Conservation (phyloP, 257 asterid genomes). For the Ajuga chamaepitys region DNA sequence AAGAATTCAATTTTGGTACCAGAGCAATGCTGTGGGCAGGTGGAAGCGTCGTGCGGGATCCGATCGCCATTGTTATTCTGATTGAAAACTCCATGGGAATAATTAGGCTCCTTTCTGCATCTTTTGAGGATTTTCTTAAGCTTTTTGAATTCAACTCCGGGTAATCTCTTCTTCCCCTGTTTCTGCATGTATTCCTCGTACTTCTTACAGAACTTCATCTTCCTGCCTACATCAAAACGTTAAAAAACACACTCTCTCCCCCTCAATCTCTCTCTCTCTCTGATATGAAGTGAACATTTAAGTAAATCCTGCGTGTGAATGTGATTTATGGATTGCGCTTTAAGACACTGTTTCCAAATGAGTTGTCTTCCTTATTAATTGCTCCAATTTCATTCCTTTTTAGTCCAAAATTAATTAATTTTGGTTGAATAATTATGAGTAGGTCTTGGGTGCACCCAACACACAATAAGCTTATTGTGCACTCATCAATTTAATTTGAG, state of each 20-base stretch:
- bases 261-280: background rate
- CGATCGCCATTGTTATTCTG: background rate
- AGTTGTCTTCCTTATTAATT: too few relatives aligned
- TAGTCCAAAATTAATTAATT: too few relatives aligned
- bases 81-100: background rate
- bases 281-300: background rate
- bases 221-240: background rate
- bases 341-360: too few relatives aligned
- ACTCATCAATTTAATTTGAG: too few relatives aligned
- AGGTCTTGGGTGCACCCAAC: too few relatives aligned
- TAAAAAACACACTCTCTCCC: too few relatives aligned
- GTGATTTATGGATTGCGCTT: too few relatives aligned
- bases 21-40: slow-evolving; percentile 65
- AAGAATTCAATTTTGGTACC: slow-evolving; percentile 26
- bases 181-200: slow-evolving; percentile 83
- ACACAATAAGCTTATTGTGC: too few relatives aligned
- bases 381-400: too few relatives aligned
- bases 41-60: slow-evolving; percentile 18
- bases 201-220: slow-evolving; percentile 90
- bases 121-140: slow-evolving; percentile 77
- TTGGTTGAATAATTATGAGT: too few relatives aligned
- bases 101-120: slow-evolving; percentile 44
- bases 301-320: background rate
- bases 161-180: slow-evolving; percentile 56
- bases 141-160: slow-evolving; percentile 74